Base-by-base conservation (phyloP, 305 asterid genomes). In the Stenogyne calaminthoides region DNA sequence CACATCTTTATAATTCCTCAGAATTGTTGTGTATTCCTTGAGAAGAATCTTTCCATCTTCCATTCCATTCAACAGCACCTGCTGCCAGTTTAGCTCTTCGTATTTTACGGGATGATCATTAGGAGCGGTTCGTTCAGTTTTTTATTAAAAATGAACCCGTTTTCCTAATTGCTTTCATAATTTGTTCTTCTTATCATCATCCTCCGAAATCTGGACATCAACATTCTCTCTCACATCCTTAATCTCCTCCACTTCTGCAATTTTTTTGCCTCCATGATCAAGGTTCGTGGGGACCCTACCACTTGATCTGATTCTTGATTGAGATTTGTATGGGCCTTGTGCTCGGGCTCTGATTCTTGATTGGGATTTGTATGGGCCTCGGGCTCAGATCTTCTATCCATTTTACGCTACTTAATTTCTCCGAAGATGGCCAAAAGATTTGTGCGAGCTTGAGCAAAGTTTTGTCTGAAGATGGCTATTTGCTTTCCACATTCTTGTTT, bases 31-130 rank as follows among this genome's bases (percentile, higher is more conserved):
- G 72, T 95, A 95, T 77, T 95, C 99, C 65, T 77, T 82, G 3
- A 92, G 81, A 32, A 90, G 87, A 71, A 90, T 80, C 83, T 84
- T 95, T 76, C 85, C 84, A 72, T 95, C 96, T 75, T 92, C 98
- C 84, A 84, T 70, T 3, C 96, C 99, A 16, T 78, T 85, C 70
- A 92, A 69, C 27, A 94, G 88, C 84, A 90, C 81, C 78, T 83
- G 82, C 81, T 88, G 96, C 99, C 99, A 92, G 75, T 83, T 84
- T 34, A 82, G 74, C 37, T 89, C 95, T 62, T 84, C 86, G 39
- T 78, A 80, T 18, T 67, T 70, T 59, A 79, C 88, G 11, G 66
- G 52, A 8, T 22, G 69, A 5, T 67, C 74, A 9, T 65, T 62
- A 4, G 32, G 44, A 61, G 39, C 71, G 51, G 67, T 20, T 77